Evolutionary conservation across 768 basidiomycete genomes (phyloP), one percentile per base, ranked within the genome.

Genomic region (Phylloporus sp.): DNA sequence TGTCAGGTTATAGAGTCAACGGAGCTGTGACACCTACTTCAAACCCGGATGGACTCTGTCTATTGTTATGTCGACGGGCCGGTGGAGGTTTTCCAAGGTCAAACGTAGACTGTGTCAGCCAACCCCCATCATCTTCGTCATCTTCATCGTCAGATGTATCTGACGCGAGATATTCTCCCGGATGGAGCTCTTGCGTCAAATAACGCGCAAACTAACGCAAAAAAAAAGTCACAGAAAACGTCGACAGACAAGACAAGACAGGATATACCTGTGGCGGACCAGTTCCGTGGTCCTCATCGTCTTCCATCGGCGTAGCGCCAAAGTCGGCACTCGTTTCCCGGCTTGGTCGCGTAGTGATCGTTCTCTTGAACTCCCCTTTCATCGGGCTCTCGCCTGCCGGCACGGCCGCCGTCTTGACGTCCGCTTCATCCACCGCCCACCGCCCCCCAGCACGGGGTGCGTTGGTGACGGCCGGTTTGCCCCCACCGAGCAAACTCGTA

Each of bases 91-190:
- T 71, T 22, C 74, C 71, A 9, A 85, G 68, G 24, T 79, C 78
- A 56, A 90, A 90, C n/a, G 76, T 81, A 9, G 87, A 90, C 39
- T 87, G 85, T 4, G 88, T 76, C 23, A 91, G 68, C 91, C 90
- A 92, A 0, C 88, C 88, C 5, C 81, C 80, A n/a, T 87, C 81
- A 12, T 88, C 88, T 16, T 88, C 86, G 10, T 80, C 76, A 8
- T 76, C 73, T 2, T 75, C 72, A 44, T 79, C 78, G 41, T 88
- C 79, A 2, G 76, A 78, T 24, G 70, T 65, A 47, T 78, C 78
- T 0, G 76, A 80, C 62, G 66, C 69, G 53, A 82, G 77, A 45
- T 78, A 77, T 50, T 84, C 84, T 23, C 79, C 73, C 0, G 81
- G 72, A 50, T 82, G 80, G 58, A 91, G 84, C 60, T 91, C 87